Evolutionary conservation across 148 eudicot genomes (phyloP), one percentile per base, ranked within the genome.

Genomic region (Chenopodium quinoa): DNA sequence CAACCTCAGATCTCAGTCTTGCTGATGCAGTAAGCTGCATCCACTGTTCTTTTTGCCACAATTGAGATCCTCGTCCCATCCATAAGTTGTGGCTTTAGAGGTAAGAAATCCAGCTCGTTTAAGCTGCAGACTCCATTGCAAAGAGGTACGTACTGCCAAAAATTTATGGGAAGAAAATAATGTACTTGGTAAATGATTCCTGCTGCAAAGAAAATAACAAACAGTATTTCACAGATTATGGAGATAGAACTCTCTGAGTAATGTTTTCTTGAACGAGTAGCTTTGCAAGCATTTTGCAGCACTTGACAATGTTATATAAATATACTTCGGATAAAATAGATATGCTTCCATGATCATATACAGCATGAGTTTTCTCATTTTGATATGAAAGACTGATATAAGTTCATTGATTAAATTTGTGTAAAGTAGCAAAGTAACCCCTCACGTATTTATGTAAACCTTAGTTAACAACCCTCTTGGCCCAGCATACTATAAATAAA

Each of bases 11-110:
- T 74, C 63, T 25, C 29, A 16, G 58, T 50, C 62, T 50, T 74
- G 77, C 62, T 50, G 62, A 23, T 48, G 37, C 62, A 73, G 77
- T 50, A 23, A 74, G 37, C 9, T 74, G 77, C 54, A 44, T 4
- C 31, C 32, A 23, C 29, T 44, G 6, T 29, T 8, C 10, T 66
- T 34, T 25, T 34, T 50, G 54, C 16, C 63, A 13, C 56, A 12
- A 10, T 12, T n/a, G 37, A 25, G 62, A 27, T 6, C 31, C 58
- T 48, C 19, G 32, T 19, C 16, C 31, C 31, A 8, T 23, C 9
- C 60, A 73, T 12, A 10, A 27, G 34, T 48, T 74, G 20, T 27
- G 56, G 22, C 77, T 74, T 13, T 50, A 11, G 8, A 74, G 62
- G 62, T 44, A 34, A 48, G 32, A 29, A 48, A 13, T 50, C 37